Conservation (phyloP, 108 stramenopile species). For the Cylindrotheca fusiformis region DNA sequence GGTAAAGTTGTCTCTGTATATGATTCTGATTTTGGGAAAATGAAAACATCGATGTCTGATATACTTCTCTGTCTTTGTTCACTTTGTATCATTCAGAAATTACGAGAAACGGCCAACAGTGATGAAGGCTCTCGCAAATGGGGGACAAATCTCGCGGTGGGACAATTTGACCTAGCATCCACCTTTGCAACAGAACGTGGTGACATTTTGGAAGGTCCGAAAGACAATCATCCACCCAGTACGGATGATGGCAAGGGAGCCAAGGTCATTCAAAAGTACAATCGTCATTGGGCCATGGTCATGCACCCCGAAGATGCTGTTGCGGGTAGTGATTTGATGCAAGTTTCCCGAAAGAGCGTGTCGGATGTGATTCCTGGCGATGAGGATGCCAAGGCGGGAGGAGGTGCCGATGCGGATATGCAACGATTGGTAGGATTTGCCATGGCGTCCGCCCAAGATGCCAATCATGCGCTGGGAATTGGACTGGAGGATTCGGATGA, state of each 20-base stretch:
- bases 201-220: constrained; percentile 54
- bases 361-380: constrained; percentile 46
- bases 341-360: constrained; percentile 53
- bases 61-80: too few relatives aligned
- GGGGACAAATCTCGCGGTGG: constrained; percentile 67
- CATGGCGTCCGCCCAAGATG: constrained; percentile 46
- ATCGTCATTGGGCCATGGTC: constrained; percentile 88
- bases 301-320: constrained; percentile 77
- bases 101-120: constrained; percentile 24
- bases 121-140: constrained; percentile 17
- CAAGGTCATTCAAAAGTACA: constrained; percentile 82
- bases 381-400: constrained; percentile 69
- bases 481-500: constrained; percentile 53
- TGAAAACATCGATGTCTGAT: constrained; percentile 11
- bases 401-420: constrained; percentile 75
- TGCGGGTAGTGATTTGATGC: constrained; percentile 62
- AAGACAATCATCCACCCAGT: constrained; percentile 71
- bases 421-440: constrained; percentile 73
- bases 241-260: constrained; percentile 53
- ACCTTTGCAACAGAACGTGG: constrained; percentile 85
- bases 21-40: constrained; percentile 32
- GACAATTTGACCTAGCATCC: constrained; percentile 85
- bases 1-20: neutral
- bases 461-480: constrained; percentile 73
- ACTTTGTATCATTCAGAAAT: constrained; percentile 16